Evolutionary conservation across 306 rosid genomes (phyloP), one percentile per base, ranked within the genome.

Genomic region (Senna tora): DNA sequence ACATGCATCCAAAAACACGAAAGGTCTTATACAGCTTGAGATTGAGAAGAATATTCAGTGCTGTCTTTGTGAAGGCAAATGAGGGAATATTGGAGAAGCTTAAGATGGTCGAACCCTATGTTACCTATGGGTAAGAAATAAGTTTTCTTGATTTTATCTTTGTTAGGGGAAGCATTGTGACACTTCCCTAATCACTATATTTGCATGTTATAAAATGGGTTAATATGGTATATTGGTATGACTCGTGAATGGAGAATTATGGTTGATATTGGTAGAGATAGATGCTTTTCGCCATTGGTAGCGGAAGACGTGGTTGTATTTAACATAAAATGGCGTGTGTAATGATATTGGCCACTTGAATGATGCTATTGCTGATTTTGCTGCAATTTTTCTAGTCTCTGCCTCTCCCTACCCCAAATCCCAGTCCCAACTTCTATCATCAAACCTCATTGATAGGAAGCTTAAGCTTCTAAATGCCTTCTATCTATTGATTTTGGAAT

Each of bases 31-130:
- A 81, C 74, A 79, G 74, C 65, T 72, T 93, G 59, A 85, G 84
- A 39, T 76, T 93, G 84, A 83, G 88, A 79, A 87, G 68, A 66
- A 36, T 84, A 22, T 93, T 87, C 79, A 75, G 79, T 20, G 97
- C 90, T 59, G 91, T 93, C 30, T 86, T 93, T 71, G 76, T 87
- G 46, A 91, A 82, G 83, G 88, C 85, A n/a, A 87, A 71, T 49
- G 88, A 85, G 14, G 82, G 76, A 39, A 42, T 78, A 4, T 20
- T 89, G 75, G 94, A 84, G 66, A 89, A 87, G 79, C 79, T 93
- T 68, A 89, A 71, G 56, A 89, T 63, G 71, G 90, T 91, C 67
- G 97, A 93, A 84, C 98, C 98, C 4, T 93, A 73, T 77, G 91
- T 93, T 34, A 89, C 97, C 65, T 93, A 90, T 43, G 98, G 98